Percentiles rank a stretch among this genome's conserved stretches.
Conservation (phyloP, 2,329 filamentous ascomycete species). For the Talaromyces sp. region DNA sequence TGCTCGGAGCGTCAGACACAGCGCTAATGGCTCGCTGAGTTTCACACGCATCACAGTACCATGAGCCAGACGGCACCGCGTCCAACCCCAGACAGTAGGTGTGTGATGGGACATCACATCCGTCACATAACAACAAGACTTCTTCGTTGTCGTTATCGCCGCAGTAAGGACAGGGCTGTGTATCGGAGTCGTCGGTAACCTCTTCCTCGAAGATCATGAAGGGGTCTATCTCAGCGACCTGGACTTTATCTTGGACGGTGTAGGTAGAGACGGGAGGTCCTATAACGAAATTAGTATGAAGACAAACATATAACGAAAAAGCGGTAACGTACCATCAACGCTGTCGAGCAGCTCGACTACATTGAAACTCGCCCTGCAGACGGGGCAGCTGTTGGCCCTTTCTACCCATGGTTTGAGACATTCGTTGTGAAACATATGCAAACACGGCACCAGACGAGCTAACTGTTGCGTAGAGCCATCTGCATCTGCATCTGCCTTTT, state of each 20-base stretch:
- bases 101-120: conserved; percentile 86
- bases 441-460: conserved; percentile 70
- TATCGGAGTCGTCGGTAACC: conserved; percentile 63
- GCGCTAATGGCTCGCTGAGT: conserved; percentile 45
- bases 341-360: conserved; percentile 78
- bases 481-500: conserved; percentile 4
- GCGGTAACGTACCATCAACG: conserved; percentile 65
- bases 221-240: conserved; percentile 80
- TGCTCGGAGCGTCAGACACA: conserved; percentile 37
- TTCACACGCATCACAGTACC: conserved; percentile 87
- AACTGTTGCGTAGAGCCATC: conserved; percentile 43
- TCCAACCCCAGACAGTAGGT: conserved; percentile 87
- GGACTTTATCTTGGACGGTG: conserved; percentile 54
- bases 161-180: conserved; percentile 80
- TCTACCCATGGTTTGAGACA: conserved; percentile 94
- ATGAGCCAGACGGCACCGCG: conserved; percentile 70
- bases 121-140: conserved; percentile 83
- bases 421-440: conserved; percentile 87
- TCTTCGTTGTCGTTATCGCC: conserved; percentile 77
- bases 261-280: conserved; percentile 60
- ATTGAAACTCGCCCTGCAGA: conserved; percentile 91
- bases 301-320: too few species aligned
- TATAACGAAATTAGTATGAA: conserved; percentile 29
- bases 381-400: conserved; percentile 95
- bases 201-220: conserved; percentile 66